Percentiles rank a stretch among this genome's conserved stretches.
Evolutionary conservation across 176 grass and related monocot genomes (phyloP).

Genomic region (Ensete ventricosum): DNA sequence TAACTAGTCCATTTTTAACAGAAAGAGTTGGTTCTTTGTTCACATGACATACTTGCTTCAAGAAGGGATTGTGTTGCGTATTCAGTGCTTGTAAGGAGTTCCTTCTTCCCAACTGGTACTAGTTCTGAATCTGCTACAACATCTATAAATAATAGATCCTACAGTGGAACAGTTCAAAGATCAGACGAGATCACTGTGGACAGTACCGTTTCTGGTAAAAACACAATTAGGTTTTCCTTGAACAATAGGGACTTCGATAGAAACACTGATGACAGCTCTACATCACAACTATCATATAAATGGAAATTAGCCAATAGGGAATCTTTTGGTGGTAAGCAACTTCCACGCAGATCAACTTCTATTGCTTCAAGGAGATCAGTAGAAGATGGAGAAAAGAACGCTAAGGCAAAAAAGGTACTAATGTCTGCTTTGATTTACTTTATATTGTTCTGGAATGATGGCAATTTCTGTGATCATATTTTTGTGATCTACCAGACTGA

Average conservation of each 20-base stretch:
- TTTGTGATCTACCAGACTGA: conserved; percentile 45
- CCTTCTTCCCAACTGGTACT: conserved; percentile 43
- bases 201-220: conserved; percentile 79
- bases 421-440: conserved; percentile 16
- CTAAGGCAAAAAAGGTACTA: conserved; percentile 55
- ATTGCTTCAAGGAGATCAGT: conserved; percentile 28
- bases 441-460: conserved; percentile 16
- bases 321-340: conserved; percentile 68
- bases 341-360: conserved; percentile 39
- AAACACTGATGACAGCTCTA: conserved; percentile 75
- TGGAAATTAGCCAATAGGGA: conserved; percentile 61
- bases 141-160: conserved; percentile 90
- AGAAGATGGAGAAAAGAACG: conserved; percentile 60
- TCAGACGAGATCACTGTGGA: conserved; percentile 94
- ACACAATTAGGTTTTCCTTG: conserved; percentile 54
- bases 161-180: conserved; percentile 70
- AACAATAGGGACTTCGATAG: conserved; percentile 47
- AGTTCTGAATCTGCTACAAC: conserved; percentile 99
- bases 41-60: conserved; percentile 81
- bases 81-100: conserved; percentile 32
- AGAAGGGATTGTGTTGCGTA: conserved; percentile 62
- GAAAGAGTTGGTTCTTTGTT: conserved; percentile 75
- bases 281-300: conserved; percentile 68
- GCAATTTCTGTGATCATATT: conserved; percentile 12
- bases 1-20: conserved; percentile 28